Base-by-base conservation (phyloP, 176 grass and related monocot genomes). In the Aegilops speltoides region DNA sequence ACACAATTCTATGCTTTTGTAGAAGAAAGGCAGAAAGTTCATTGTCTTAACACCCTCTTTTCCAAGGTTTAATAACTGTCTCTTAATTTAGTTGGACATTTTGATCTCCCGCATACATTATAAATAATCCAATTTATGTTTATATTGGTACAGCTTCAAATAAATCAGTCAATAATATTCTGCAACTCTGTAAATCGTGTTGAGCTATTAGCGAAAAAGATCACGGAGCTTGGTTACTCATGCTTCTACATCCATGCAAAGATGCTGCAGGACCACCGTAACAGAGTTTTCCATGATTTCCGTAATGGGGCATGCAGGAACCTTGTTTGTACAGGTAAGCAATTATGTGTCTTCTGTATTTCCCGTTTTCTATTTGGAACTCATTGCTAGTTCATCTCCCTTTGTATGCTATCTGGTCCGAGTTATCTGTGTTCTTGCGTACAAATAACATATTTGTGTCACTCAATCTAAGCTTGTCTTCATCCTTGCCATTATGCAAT, bases 231-330 rank as follows among this genome's bases (percentile, higher is more conserved):
- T 84, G 93, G 95, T 62, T 98, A 93, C 67, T 98, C 95, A 33
- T 98, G 95, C 83, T 98, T 98, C 81, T 98, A 98, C 60, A 98
- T 98, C 82, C 95, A 98, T 92, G 95, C 95, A 67, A 98, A 98
- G 87, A 98, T 98, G 95, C 74, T 98, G 83, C 95, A 98, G 88
- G 95, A 98, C 31, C 95, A 98, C 46, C 88, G 95, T 29, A 98
- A 98, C 63, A 85, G 95, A 56, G 95, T 98, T 66, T 98, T 98
- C 71, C 95, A 98, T 87, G 95, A 98, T 80, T 98, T 98, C 52
- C 93, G 95, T 62, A 98, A 98, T 61, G 95, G 95, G 7, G 95
- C 95, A 71, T 98, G 93, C 84, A 95, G 95, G 80, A 98, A 98
- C 76, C 95, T 98, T 87, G 95, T 98, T 82, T 98, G 95, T 87